These are phyloP conservation scores for Hericium erinaceus DNA, from an alignment of 768 basidiomycete species.

Conservation along the genomic window DNA sequence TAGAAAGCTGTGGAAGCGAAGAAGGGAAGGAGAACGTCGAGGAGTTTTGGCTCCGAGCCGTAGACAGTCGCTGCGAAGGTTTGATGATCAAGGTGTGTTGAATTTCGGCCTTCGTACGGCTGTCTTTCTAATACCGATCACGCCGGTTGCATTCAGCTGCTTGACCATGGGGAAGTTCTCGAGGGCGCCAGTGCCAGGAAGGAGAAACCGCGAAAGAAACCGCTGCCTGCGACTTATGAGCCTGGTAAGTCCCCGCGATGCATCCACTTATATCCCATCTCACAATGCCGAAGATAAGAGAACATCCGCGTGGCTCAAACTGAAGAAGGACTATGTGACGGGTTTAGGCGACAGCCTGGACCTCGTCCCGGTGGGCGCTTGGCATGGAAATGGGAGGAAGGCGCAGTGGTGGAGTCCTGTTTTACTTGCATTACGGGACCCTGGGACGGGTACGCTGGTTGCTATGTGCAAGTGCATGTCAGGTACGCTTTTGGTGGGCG, in stretches of 20 bases:
- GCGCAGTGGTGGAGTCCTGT: conserved; percentile 90
- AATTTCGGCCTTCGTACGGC: conserved; percentile 6
- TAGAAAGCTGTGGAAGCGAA: conserved; percentile 60
- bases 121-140: conserved; percentile 1
- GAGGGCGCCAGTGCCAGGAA: conserved; percentile 27
- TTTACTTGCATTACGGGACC: conserved; percentile 68
- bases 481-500: conserved; percentile 31
- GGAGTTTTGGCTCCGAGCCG: conserved; percentile 66
- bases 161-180: conserved; percentile 43
- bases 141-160: conserved; percentile 33
- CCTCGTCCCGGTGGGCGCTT: conserved; percentile 68
- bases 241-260: conserved; percentile 33
- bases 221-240: conserved; percentile 80
- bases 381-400: conserved; percentile 88
- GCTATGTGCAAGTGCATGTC: conserved; percentile 91
- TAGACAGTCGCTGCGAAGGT: conserved; percentile 80
- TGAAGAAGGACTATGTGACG: conserved; percentile 87
- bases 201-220: conserved; percentile 44
- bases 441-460: conserved; percentile 48
- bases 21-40: conserved; percentile 54
- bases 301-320: conserved; percentile 80
- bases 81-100: conserved; percentile 77
- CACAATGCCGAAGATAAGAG: conserved; percentile 48
- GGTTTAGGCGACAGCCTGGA: conserved; percentile 72
- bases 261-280: background rate